A percentile compares a stretch with the other conserved stretches of the same genome.
These are phyloP conservation scores for Pseudisothecium myosuroides DNA, from an alignment of 225 moss, liverwort and hornwort species.

Conservation along the genomic window DNA sequence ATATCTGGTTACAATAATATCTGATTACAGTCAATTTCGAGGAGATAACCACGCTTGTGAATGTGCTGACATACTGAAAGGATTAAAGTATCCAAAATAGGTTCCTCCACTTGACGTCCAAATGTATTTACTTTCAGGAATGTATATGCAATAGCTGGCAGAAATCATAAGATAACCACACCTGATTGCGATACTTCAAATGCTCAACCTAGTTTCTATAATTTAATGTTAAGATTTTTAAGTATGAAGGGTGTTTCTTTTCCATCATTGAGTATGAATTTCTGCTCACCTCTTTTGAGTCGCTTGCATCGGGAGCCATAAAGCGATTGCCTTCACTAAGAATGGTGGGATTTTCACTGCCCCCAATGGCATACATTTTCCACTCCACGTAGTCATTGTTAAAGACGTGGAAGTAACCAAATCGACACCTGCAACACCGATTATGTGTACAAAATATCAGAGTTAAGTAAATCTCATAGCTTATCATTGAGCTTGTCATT, in stretches of 20 bases:
- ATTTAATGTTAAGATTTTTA: neutral
- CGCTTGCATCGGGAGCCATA: constrained; percentile 7
- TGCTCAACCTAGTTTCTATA: neutral
- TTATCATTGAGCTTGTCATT: neutral
- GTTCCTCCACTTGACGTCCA: neutral
- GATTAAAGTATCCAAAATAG: neutral
- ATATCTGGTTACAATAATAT: neutral
- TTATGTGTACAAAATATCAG: neutral
- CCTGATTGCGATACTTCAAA: neutral
- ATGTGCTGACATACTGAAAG: neutral
- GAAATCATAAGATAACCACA: neutral
- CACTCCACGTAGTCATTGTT: constrained; percentile 55
- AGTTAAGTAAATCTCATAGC: neutral
- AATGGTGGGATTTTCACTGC: constrained; percentile 50
- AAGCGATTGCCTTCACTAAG: constrained; percentile 57
- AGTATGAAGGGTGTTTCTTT: neutral
- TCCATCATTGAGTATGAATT: neutral
- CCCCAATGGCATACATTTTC: constrained; percentile 54
- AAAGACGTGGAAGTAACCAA: constrained; percentile 52
- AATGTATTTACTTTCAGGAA: neutral
- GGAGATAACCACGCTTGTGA: neutral
- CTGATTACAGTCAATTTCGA: neutral
- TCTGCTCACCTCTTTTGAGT: constrained; percentile 17
- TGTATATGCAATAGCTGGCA: neutral
- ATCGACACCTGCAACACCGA: constrained; percentile 18